Percentiles rank a stretch among this genome's conserved stretches.
Evolutionary conservation across 1,139 yeast species (phyloP).

Genomic region (Suhomyces yuchorum): DNA sequence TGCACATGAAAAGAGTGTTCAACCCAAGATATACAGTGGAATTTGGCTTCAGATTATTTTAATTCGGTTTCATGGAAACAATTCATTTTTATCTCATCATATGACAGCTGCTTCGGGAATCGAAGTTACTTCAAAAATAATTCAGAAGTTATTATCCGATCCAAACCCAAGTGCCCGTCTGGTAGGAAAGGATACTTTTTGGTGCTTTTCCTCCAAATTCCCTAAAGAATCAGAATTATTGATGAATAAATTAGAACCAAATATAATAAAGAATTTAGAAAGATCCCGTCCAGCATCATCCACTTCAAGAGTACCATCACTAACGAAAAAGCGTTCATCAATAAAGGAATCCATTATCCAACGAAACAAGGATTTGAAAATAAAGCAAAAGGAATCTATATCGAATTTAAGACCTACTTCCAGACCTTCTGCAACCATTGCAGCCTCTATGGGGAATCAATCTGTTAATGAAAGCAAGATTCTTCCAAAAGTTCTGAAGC

Average conservation of each 20-base stretch:
- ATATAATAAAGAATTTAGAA: slow-evolving; percentile 40
- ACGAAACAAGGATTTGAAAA: slow-evolving; percentile 34
- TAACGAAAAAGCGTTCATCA: slow-evolving; percentile 29
- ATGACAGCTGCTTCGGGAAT: slow-evolving; percentile 37
- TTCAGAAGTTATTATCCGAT: slow-evolving; percentile 68
- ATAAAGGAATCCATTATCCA: slow-evolving; percentile 39
- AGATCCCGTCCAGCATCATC: slow-evolving; percentile 49
- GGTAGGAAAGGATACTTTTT: slow-evolving; percentile 69
- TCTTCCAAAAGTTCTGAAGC: slow-evolving; percentile 1
- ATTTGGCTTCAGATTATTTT: slow-evolving; percentile 69
- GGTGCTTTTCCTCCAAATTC: slow-evolving; percentile 59
- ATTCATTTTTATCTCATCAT: slow-evolving; percentile 37
- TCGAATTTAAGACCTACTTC: slow-evolving; percentile 29
- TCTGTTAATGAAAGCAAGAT: neutral
- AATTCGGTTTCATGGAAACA: slow-evolving; percentile 37
- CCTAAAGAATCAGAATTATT: slow-evolving; percentile 56
- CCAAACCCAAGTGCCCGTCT: slow-evolving; percentile 83
- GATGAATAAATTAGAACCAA: slow-evolving; percentile 46
- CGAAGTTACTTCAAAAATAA: slow-evolving; percentile 53
- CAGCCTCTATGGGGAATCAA: neutral
- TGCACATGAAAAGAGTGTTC: slow-evolving; percentile 66
- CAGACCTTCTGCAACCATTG: slow-evolving; percentile 13
- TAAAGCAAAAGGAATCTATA: slow-evolving; percentile 23
- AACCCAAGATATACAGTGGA: slow-evolving; percentile 70
- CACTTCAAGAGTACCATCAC: slow-evolving; percentile 6